Conservation (phyloP, 2,329 filamentous ascomycete species). For the Davidsoniella neocaledoniae region DNA sequence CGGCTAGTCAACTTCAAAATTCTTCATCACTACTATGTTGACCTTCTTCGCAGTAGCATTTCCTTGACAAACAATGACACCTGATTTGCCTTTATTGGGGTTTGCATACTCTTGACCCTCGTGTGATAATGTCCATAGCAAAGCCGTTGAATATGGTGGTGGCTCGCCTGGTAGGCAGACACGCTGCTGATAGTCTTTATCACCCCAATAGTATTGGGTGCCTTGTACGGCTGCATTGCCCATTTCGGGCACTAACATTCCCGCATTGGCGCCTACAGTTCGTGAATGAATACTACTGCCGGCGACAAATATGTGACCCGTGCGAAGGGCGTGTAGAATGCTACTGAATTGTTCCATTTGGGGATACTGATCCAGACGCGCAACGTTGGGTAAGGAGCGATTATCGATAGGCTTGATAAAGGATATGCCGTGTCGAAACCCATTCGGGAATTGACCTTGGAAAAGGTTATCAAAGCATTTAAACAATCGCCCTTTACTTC, state of each 20-base stretch:
- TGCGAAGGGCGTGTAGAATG: slow-evolving; percentile 1
- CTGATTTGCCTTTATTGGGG: not conserved
- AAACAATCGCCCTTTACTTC: not conserved
- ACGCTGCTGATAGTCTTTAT: slow-evolving; percentile 2
- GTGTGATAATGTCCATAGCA: slow-evolving; percentile 5
- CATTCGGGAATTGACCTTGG: slow-evolving; percentile 1
- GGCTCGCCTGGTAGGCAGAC: not conserved
- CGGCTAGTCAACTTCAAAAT: slow-evolving; percentile 9
- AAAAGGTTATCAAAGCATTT: slow-evolving; percentile 3
- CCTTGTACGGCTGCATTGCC: slow-evolving; percentile 7
- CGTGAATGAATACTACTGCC: not conserved
- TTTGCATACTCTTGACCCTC: slow-evolving; percentile 2
- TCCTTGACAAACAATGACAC: slow-evolving; percentile 3
- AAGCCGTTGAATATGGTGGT: slow-evolving; percentile 1
- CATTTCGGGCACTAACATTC: not conserved
- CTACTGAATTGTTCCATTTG: slow-evolving; percentile 2
- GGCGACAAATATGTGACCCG: slow-evolving; percentile 1
- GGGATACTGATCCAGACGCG: not conserved
- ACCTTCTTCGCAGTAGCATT: not conserved
- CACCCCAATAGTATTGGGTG: slow-evolving; percentile 5
- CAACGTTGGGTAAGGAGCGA: not conserved
- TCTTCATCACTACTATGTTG: slow-evolving; percentile 7
- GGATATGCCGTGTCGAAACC: slow-evolving; percentile 2
- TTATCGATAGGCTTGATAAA: slow-evolving; percentile 3
- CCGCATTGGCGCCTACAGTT: not conserved